Conservation (phyloP, 306 rosid species). For the Oxytropis ochrocephala region DNA sequence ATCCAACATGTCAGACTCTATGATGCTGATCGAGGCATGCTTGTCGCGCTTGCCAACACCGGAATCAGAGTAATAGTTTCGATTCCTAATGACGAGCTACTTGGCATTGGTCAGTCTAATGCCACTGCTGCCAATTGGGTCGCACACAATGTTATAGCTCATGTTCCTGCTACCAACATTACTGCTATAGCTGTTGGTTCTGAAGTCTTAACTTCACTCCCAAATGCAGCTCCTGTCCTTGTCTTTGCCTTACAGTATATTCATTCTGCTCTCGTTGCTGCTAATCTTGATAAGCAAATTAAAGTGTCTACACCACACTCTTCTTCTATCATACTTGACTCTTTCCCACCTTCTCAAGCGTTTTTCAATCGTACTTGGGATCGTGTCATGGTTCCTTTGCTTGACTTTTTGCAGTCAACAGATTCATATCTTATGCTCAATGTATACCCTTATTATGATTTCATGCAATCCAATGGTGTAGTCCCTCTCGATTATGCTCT, state of each 20-base stretch:
- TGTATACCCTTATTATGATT: conserved; percentile 84
- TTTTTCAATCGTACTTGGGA: conserved; percentile 92
- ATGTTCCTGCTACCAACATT: conserved; percentile 90
- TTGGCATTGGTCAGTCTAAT: conserved; percentile 91
- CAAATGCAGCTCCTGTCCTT: conserved; percentile 81
- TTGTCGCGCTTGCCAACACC: conserved; percentile 82
- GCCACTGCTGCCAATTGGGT: conserved; percentile 95
- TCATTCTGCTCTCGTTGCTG: conserved; percentile 90
- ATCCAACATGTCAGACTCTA: conserved; percentile 76
- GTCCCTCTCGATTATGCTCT: conserved; percentile 91
- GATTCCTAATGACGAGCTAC: conserved; percentile 76
- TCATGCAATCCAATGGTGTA: conserved; percentile 58
- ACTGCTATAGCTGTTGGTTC: conserved; percentile 93
- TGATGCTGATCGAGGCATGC: conserved; percentile 75
- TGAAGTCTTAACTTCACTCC: conserved; percentile 72
- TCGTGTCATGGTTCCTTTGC: conserved; percentile 89
- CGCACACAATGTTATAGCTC: conserved; percentile 72
- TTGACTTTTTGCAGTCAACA: conserved; percentile 75
- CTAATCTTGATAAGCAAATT: conserved; percentile 75
- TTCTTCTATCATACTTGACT: conserved; percentile 80
- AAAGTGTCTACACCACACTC: conserved; percentile 92
- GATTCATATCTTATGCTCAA: conserved; percentile 89
- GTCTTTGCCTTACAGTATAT: conserved; percentile 73
- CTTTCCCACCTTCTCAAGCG: conserved; percentile 98
- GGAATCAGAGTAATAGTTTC: conserved; percentile 78